A percentile compares a stretch with the other conserved stretches of the same genome.
These are phyloP conservation scores for Saccharomyces pastorianus DNA, from an alignment of 1,139 yeast genomes.

Conservation along the genomic window DNA sequence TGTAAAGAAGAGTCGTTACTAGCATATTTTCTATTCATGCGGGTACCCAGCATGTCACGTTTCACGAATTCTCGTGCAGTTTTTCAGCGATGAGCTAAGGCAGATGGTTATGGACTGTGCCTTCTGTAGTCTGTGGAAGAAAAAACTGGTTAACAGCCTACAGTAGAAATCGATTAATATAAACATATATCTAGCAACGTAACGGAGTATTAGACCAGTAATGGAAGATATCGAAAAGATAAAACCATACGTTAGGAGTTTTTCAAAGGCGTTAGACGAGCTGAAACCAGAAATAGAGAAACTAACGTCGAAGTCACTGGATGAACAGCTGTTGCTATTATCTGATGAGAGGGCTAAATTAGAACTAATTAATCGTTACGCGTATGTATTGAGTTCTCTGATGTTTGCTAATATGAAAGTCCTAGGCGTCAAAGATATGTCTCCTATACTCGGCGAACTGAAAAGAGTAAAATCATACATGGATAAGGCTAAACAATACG, in stretches of 20 bases:
- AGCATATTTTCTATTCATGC: background rate
- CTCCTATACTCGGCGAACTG: constrained; percentile 60
- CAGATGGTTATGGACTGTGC: background rate
- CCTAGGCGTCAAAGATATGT: constrained; percentile 20
- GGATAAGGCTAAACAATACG: constrained; percentile 48
- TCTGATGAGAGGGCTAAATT: constrained; percentile 20
- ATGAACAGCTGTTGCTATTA: constrained; percentile 22
- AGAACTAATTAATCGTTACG: constrained; percentile 22
- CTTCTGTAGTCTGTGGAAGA: background rate
- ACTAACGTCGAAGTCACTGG: constrained; percentile 20
- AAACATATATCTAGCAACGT: background rate
- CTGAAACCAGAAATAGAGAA: constrained; percentile 19
- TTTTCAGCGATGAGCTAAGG: background rate
- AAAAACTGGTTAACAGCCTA: background rate
- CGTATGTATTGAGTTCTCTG: constrained; percentile 27
- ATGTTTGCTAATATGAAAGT: constrained; percentile 28
- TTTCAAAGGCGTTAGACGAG: constrained; percentile 18
- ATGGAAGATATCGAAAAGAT: constrained; percentile 28
- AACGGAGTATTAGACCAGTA: background rate
- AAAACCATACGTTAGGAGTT: constrained; percentile 24
- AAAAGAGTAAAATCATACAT: constrained; percentile 62
- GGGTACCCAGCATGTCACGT: background rate
- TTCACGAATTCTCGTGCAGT: background rate
- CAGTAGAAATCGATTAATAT: background rate
- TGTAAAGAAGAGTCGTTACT: background rate